These are phyloP conservation scores for Penicillium sp. DNA, from an alignment of 2,329 filamentous ascomycete genomes.

Conservation along the genomic window DNA sequence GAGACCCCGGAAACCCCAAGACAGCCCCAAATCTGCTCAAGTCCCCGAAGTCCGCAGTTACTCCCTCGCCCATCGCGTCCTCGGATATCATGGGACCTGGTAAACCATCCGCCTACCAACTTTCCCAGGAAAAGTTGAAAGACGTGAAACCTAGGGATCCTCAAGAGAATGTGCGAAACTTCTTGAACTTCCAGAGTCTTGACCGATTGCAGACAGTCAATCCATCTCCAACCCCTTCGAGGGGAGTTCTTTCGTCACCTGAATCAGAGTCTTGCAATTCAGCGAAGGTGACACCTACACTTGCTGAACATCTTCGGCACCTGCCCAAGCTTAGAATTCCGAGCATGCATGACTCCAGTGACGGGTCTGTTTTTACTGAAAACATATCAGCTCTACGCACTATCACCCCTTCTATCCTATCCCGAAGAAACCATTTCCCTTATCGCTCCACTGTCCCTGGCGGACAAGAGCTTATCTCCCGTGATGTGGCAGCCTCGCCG, in stretches of 20 bases:
- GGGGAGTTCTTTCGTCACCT: slow-evolving; percentile 12
- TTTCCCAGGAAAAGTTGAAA: slow-evolving; percentile 72
- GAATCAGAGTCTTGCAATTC: slow-evolving; percentile 2
- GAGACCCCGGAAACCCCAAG: slow-evolving; percentile 73
- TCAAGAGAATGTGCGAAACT: slow-evolving; percentile 90
- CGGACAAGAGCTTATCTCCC: neutral
- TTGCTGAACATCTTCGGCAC: slow-evolving; percentile 51
- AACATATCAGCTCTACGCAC: slow-evolving; percentile 31
- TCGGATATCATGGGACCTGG: slow-evolving; percentile 79
- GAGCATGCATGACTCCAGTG: slow-evolving; percentile 33
- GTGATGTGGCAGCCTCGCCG: slow-evolving; percentile 43
- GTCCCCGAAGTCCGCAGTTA: slow-evolving; percentile 67
- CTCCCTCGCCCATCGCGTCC: slow-evolving; percentile 83
- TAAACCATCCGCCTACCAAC: slow-evolving; percentile 60
- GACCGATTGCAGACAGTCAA: slow-evolving; percentile 26
- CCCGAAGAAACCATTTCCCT: slow-evolving; percentile 6
- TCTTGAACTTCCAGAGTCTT: slow-evolving; percentile 77
- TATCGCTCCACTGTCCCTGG: neutral
- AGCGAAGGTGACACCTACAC: slow-evolving; percentile 8
- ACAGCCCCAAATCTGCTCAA: slow-evolving; percentile 61
- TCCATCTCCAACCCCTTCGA: slow-evolving; percentile 66
- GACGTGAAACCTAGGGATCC: slow-evolving; percentile 72
- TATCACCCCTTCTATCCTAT: slow-evolving; percentile 31
- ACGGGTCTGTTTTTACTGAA: slow-evolving; percentile 20
- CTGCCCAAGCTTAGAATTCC: slow-evolving; percentile 61